Base-by-base conservation (phyloP, 1,284 basidiomycete genomes). In the Inonotus obliquus region DNA sequence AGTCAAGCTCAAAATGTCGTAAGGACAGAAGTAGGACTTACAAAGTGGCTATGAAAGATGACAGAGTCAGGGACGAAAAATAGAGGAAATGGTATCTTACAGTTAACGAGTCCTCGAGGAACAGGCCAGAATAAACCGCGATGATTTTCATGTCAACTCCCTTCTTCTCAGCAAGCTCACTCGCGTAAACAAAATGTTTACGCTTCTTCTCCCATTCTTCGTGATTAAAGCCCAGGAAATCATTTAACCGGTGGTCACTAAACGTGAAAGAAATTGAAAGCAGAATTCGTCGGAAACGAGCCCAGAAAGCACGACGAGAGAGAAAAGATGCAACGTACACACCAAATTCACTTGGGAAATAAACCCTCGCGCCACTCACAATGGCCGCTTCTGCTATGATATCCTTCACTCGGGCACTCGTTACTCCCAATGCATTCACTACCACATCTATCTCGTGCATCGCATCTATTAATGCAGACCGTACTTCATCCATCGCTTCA, bases 271-370 rank as follows among this genome's bases (percentile, higher is more conserved):
- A n/a, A n/a, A 14, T n/a, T n/a, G 32, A 32, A 14, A 17, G 27
- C 13, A 35, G 10, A n/a, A 35, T 32, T 52, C 27, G 27, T 44
- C 41, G 35, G 27, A 17, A 52, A 11, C 32, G 13, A 25, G 10
- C 13, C 6, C 49, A 51, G 29, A 27, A 21, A n/a, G 11, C 21
- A 32, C 29, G 25, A 11, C 3, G 25, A 52, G 27, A 14, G 13
- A 35, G 7, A 49, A 27, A 11, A 65, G 69, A 49, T 52, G 73
- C 72, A 64, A 66, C 70, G 48, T 49, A 74, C 72, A 64, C 57
- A 37, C 72, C 72, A 44, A 67, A 74, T 49, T 74, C 72, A 59
- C 66, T 68, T 27, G 71, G 69, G 61, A 73, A 72, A 64, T 70
- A 73, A 53, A 71, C 69, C 60, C 65, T 65, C 14, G 65, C 69